Percentiles rank a stretch among this genome's conserved stretches.
Evolutionary conservation across 805 yeast genomes (phyloP).

Genomic region (Ogataea methanolica): DNA sequence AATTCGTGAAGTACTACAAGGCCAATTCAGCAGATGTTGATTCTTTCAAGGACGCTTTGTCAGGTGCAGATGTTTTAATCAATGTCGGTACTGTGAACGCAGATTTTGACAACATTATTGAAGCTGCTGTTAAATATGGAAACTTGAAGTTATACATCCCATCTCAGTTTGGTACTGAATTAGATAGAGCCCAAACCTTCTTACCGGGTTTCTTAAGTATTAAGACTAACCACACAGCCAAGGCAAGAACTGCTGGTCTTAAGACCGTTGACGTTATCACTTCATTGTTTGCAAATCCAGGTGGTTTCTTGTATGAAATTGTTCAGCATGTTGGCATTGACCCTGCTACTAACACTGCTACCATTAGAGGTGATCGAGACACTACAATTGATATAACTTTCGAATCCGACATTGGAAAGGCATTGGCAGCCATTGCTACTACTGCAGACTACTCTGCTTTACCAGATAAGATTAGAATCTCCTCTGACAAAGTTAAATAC

Average conservation of each 20-base stretch:
- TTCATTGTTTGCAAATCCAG: slow-evolving; percentile 34
- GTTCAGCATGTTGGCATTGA: slow-evolving; percentile 37
- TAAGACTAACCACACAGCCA: slow-evolving; percentile 34
- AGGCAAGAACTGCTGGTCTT: slow-evolving; percentile 39
- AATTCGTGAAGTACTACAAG: slow-evolving; percentile 35
- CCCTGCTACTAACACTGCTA: slow-evolving; percentile 30
- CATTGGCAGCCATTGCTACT: slow-evolving; percentile 38
- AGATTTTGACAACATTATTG: slow-evolving; percentile 29
- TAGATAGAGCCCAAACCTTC: slow-evolving; percentile 19
- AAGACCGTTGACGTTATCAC: slow-evolving; percentile 43
- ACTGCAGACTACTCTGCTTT: slow-evolving; percentile 29
- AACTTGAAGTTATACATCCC: slow-evolving; percentile 50
- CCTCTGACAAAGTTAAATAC: slow-evolving; percentile 36
- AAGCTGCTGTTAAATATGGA: slow-evolving; percentile 33
- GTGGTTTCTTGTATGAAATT: slow-evolving; percentile 31
- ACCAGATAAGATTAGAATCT: slow-evolving; percentile 41
- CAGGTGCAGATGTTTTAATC: slow-evolving; percentile 48
- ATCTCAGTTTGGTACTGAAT: slow-evolving; percentile 54
- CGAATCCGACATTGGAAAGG: slow-evolving; percentile 39
- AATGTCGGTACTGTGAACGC: slow-evolving; percentile 34
- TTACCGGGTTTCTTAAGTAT: slow-evolving; percentile 7
- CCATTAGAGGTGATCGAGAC: slow-evolving; percentile 38
- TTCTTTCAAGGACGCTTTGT: slow-evolving; percentile 34
- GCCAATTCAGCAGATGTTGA: slow-evolving; percentile 28
- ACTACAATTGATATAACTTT: slow-evolving; percentile 32